Conservation (phyloP, 768 basidiomycete genomes). For the Tricholoma matsutake region DNA sequence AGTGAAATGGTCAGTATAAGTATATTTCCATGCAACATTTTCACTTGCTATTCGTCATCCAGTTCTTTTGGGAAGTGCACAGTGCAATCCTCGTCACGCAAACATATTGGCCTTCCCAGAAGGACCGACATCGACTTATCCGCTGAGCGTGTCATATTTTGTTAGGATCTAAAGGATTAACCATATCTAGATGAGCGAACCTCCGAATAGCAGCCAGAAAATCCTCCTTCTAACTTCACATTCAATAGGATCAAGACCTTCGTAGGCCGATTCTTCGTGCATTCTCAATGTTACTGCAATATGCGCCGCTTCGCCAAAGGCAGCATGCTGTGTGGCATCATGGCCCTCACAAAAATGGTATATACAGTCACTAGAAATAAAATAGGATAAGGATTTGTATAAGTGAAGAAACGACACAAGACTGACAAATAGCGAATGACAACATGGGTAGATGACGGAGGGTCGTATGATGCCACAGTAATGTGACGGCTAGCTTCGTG, state of each 20-base stretch:
- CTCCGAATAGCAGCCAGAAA: conserved; percentile 90
- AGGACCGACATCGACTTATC: conserved; percentile 90
- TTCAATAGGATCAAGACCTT: conserved; percentile 82
- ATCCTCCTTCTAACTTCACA: conserved; percentile 81
- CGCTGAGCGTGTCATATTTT: conserved; percentile 39
- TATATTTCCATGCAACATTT: conserved; percentile 26
- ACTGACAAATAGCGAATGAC: conserved; percentile 87
- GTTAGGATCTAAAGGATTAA: conserved; percentile 4
- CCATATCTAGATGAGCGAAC: conserved; percentile 36
- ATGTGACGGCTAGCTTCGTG: conserved; percentile 82
- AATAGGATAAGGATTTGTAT: conserved; percentile 5
- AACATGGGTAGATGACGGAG: conserved; percentile 80
- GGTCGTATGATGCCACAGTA: conserved; percentile 77
- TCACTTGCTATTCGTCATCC: conserved; percentile 83
- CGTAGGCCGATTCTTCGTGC: conserved; percentile 85
- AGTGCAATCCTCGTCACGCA: conserved; percentile 89
- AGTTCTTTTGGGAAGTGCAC: conserved; percentile 85
- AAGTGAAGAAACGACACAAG: conserved; percentile 1
- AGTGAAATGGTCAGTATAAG: conserved; percentile 20
- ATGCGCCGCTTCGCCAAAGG: conserved; percentile 84
- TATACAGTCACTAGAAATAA: conserved; percentile 59
- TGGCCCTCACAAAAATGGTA: conserved; percentile 90
- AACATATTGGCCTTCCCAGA: conserved; percentile 78
- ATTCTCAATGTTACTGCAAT: conserved; percentile 79
- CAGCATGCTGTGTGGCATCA: conserved; percentile 83